Conservation (phyloP, 805 yeast genomes). For the Candida yuanshanica region DNA sequence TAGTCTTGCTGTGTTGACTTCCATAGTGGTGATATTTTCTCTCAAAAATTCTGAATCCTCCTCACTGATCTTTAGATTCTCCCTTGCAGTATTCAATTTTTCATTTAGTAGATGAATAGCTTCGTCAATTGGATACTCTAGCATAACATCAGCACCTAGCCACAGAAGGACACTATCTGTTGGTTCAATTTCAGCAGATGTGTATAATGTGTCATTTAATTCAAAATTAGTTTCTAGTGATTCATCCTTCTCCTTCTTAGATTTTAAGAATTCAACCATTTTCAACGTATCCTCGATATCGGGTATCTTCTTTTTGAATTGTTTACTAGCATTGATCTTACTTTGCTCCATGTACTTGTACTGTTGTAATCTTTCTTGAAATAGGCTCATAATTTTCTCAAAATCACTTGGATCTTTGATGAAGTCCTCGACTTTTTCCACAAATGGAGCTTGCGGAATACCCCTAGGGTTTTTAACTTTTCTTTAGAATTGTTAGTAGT, state of each 20-base stretch:
- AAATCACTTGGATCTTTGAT: constrained; percentile 67
- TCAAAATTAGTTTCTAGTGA: constrained; percentile 76
- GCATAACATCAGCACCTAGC: constrained; percentile 98
- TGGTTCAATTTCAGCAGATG: constrained; percentile 69
- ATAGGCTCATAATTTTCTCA: constrained; percentile 59
- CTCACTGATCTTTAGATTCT: constrained; percentile 55
- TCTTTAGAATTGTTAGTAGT: constrained; percentile 2
- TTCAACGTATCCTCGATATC: constrained; percentile 83
- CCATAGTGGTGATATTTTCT: constrained; percentile 94
- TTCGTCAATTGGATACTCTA: constrained; percentile 87
- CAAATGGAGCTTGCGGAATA: constrained; percentile 93
- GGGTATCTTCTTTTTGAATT: constrained; percentile 72
- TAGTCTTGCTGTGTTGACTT: constrained; percentile 91
- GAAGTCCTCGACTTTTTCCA: constrained; percentile 73
- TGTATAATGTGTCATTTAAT: constrained; percentile 86
- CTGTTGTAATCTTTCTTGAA: constrained; percentile 85
- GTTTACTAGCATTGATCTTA: constrained; percentile 32
- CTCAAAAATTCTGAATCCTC: constrained; percentile 82
- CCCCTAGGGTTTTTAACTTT: constrained; percentile 74
- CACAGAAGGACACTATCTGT: constrained; percentile 73
- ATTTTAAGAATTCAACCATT: constrained; percentile 56
- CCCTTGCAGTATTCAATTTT: constrained; percentile 58
- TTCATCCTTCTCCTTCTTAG: constrained; percentile 37
- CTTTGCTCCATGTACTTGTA: constrained; percentile 74
- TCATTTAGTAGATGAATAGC: constrained; percentile 65